These are phyloP conservation scores for Neurospora sp. DNA, from an alignment of 495 filamentous ascomycete genomes.

Conservation along the genomic window DNA sequence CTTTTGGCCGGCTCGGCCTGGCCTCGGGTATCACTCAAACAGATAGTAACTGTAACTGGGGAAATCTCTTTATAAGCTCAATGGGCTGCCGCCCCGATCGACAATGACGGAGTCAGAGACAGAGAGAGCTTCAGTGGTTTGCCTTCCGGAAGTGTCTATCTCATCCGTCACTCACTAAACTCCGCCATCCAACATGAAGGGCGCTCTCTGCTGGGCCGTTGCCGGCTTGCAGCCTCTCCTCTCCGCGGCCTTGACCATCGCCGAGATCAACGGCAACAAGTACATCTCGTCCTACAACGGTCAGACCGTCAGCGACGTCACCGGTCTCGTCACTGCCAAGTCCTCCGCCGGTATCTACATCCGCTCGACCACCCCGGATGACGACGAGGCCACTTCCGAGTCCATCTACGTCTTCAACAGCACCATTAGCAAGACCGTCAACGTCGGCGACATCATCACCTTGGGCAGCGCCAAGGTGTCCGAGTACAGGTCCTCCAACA, in stretches of 20 bases:
- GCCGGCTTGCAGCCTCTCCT: constrained; percentile 16
- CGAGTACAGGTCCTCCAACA: constrained; percentile 42
- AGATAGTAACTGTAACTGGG: neutral
- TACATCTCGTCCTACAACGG: constrained; percentile 47
- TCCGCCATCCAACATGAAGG: constrained; percentile 10
- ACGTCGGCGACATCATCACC: constrained; percentile 47
- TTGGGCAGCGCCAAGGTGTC: constrained; percentile 40
- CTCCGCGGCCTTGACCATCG: constrained; percentile 40
- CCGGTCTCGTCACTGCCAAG: constrained; percentile 51
- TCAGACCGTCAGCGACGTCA: constrained; percentile 40
- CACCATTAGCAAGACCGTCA: constrained; percentile 25
- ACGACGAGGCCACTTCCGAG: constrained; percentile 32
- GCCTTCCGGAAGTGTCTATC: neutral
- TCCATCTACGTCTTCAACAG: constrained; percentile 47
- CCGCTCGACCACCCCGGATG: constrained; percentile 40
- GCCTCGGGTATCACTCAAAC: neutral
- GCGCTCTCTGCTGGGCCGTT: constrained; percentile 7
- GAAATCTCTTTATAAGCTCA: neutral
- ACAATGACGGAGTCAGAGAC: neutral
- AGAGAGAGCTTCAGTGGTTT: neutral
- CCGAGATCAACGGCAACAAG: constrained; percentile 51
- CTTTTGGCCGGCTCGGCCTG: neutral
- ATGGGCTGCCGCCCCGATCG: neutral
- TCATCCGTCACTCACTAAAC: neutral
- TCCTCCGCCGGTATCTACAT: constrained; percentile 48